Conservation (phyloP, 2,329 filamentous ascomycete genomes). For the Arthrobotrys sphaeroides region DNA sequence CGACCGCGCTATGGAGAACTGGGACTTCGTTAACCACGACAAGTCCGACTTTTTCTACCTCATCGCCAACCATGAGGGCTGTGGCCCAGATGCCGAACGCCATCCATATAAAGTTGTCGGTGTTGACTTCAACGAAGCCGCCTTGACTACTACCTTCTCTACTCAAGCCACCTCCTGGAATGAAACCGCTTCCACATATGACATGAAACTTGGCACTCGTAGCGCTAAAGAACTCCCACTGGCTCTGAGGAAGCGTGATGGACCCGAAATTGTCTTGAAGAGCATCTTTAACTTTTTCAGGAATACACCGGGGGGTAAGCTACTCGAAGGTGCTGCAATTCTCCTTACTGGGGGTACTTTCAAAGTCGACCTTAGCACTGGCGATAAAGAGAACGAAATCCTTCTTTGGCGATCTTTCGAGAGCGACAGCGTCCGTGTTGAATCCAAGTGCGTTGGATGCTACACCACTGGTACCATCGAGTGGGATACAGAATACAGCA, state of each 20-base stretch:
- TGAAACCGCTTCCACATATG: constrained; percentile 11
- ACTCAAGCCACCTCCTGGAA: constrained; percentile 23
- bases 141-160: constrained; percentile 3
- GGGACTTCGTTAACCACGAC: constrained; percentile 59
- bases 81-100: constrained; percentile 58
- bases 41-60: constrained; percentile 58
- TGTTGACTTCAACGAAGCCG: constrained; percentile 16
- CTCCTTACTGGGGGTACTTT: not conserved
- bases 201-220: constrained; percentile 1
- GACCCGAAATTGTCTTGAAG: not conserved
- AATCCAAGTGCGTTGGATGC: constrained; percentile 16
- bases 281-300: not conserved
- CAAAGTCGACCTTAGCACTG: not conserved
- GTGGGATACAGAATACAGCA: constrained; percentile 1
- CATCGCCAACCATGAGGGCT: constrained; percentile 60
- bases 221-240: not conserved
- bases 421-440: not conserved
- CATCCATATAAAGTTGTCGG: constrained; percentile 56
- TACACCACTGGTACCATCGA: constrained; percentile 7
- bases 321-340: not conserved
- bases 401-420: constrained; percentile 15
- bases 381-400: not conserved
- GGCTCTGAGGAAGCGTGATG: not conserved
- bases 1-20: constrained; percentile 57
- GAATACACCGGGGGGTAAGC: not conserved